A percentile compares a stretch with the other conserved stretches of the same genome.
Evolutionary conservation across 163 green algal species (phyloP).

Genomic region (Chlamydomonas reinhardtii): DNA sequence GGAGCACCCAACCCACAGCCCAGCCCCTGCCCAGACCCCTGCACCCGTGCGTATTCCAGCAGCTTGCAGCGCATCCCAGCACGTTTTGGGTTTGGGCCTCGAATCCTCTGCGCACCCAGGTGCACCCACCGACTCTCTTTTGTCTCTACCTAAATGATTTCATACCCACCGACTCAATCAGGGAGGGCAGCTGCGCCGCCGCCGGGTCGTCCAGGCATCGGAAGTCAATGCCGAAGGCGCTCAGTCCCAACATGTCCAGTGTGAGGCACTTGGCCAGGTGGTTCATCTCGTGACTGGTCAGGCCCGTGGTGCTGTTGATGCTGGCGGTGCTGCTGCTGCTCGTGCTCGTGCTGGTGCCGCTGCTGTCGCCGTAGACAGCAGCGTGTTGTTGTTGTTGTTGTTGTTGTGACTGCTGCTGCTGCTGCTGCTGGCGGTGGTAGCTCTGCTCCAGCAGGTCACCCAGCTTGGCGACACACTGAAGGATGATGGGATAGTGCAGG

Average conservation of each 20-base stretch:
- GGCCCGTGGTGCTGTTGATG: background rate
- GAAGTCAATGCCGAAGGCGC: conserved; percentile 27
- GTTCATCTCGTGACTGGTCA: conserved; percentile 2
- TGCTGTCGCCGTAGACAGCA: background rate
- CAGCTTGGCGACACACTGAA: background rate
- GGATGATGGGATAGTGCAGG: background rate
- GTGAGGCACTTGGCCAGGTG: background rate
- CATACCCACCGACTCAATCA: conserved; percentile 7
- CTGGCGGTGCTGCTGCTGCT: background rate
- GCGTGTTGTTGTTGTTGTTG: background rate
- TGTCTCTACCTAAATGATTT: no score
- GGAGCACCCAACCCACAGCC: no score
- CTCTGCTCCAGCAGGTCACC: background rate
- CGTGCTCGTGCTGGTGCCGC: background rate
- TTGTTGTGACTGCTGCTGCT: no score
- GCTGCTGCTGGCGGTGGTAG: background rate
- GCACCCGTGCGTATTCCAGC: no score
- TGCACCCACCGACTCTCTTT: no score
- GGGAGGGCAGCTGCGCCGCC: background rate
- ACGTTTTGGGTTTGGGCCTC: no score
- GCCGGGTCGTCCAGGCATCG: background rate
- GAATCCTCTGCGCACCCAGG: no score
- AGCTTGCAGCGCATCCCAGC: no score
- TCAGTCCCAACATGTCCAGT: conserved; percentile 12
- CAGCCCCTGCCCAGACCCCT: no score